Percentiles rank a stretch among this genome's conserved stretches.
Conservation (phyloP, 129 eudicot species). For the Flaveria ramosissima region DNA sequence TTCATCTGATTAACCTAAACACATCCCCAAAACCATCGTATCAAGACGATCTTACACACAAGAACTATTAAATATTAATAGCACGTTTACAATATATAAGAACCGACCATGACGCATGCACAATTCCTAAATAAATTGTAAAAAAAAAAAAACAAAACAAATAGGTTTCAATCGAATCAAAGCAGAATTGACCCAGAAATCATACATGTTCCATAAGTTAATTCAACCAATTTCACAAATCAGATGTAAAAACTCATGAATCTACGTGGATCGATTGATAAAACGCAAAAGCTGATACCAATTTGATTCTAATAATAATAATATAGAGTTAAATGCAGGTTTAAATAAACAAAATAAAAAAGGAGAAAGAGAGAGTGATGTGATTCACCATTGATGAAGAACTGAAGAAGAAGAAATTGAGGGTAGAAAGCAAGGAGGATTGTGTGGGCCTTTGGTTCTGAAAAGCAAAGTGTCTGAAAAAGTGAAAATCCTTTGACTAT, state of each 20-base stretch:
- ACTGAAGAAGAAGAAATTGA: constrained; percentile 1
- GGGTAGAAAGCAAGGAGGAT: constrained; percentile 26
- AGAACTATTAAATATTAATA: constrained; percentile 3
- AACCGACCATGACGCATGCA: not conserved
- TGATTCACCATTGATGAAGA: constrained; percentile 35
- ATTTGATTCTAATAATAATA: not conserved
- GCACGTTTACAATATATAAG: not conserved
- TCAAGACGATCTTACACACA: not conserved
- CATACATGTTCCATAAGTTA: not conserved
- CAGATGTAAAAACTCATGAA: not conserved
- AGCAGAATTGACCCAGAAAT: not conserved
- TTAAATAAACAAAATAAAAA: not conserved
- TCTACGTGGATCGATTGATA: not conserved
- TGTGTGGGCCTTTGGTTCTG: constrained; percentile 37
- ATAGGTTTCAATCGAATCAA: not conserved
- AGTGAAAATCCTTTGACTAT: constrained; percentile 33
- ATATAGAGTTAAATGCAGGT: not conserved
- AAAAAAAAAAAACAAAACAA: not conserved
- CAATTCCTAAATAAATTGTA: not conserved
- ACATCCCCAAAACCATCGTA: not conserved
- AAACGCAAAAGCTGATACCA: not conserved
- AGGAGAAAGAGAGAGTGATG: not conserved
- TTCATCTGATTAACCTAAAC: not conserved
- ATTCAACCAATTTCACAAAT: not conserved
- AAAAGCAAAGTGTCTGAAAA: not conserved